These are phyloP conservation scores for Rhododendron henanense DNA, from an alignment of 148 eudicot genomes.

Conservation along the genomic window DNA sequence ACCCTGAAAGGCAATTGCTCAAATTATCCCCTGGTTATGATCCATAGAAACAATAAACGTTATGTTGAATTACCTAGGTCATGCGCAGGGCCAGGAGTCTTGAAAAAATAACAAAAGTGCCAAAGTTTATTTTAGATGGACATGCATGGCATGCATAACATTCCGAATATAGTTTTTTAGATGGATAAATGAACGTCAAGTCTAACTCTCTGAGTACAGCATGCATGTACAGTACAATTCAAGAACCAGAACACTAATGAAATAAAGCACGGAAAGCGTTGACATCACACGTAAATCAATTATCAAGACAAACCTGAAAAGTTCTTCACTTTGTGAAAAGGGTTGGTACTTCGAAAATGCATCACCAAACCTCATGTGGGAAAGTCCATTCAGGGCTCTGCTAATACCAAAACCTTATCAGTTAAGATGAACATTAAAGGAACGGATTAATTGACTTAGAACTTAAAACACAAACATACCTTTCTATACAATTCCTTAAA, in stretches of 20 bases:
- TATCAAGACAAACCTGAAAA: constrained; percentile 56
- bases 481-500: constrained; percentile 73
- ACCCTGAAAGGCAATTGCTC: neutral
- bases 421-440: constrained; percentile 1
- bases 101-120: neutral
- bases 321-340: constrained; percentile 64
- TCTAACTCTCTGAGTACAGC: neutral
- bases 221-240: neutral
- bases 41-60: neutral
- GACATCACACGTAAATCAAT: neutral
- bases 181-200: neutral
- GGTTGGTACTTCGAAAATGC: constrained; percentile 69
- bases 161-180: neutral
- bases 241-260: neutral
- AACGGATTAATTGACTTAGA: neutral
- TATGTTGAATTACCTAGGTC: neutral
- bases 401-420: constrained; percentile 3
- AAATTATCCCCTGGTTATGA: neutral
- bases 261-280: neutral
- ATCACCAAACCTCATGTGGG: constrained; percentile 85
- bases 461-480: constrained; percentile 32
- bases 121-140: neutral
- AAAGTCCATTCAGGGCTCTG: constrained; percentile 77
- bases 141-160: neutral
- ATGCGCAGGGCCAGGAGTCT: neutral